Conservation (phyloP, 1,139 yeast genomes). For the Petasospora fabianii region DNA sequence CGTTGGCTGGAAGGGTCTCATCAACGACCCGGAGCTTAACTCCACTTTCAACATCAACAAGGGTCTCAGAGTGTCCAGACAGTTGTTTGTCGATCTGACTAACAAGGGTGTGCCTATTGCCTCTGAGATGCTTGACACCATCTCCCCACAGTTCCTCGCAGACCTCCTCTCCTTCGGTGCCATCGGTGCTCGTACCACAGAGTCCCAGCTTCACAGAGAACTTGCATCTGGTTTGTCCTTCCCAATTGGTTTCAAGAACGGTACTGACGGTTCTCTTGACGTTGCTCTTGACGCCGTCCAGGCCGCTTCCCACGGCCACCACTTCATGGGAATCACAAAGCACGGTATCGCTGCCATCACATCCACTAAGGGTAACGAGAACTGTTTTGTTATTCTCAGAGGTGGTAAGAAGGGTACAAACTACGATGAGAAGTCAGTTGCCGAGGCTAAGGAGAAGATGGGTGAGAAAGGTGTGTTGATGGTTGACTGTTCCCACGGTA, state of each 20-base stretch:
- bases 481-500: conserved; percentile 98
- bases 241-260: conserved; percentile 98
- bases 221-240: conserved; percentile 93
- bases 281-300: conserved; percentile 94
- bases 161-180: conserved; percentile 95
- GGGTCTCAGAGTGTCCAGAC: conserved; percentile 85
- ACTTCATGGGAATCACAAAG: conserved; percentile 95
- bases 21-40: conserved; percentile 94
- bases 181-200: conserved; percentile 98
- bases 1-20: conserved; percentile 98
- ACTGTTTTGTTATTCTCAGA: conserved; percentile 85
- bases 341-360: conserved; percentile 96
- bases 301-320: conserved; percentile 91
- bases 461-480: conserved; percentile 55
- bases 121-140: conserved; percentile 96
- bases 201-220: conserved; percentile 96
- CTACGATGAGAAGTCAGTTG: conserved; percentile 76
- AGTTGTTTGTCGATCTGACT: conserved; percentile 81
- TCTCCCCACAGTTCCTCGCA: conserved; percentile 94
- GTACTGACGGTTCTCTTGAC: conserved; percentile 91
- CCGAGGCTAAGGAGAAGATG: conserved; percentile 66
- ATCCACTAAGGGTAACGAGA: conserved; percentile 89
- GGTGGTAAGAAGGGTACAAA: conserved; percentile 96
- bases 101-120: conserved; percentile 82
- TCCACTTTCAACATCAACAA: conserved; percentile 92